These are phyloP conservation scores for Arthrobotrys sinensis DNA, from an alignment of 2,329 filamentous ascomycete genomes.

Conservation along the genomic window DNA sequence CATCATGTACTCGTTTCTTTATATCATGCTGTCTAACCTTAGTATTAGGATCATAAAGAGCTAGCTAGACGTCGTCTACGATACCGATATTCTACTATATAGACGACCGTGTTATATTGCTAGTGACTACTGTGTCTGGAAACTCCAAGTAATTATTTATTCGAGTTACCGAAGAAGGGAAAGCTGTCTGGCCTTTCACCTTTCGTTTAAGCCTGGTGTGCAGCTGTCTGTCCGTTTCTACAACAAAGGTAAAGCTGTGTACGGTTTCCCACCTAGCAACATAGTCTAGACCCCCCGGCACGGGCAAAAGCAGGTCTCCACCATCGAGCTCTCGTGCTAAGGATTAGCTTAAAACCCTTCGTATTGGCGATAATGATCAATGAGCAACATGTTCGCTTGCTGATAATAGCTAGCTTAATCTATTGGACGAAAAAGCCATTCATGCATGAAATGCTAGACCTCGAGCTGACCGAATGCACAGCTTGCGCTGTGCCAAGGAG, in stretches of 20 bases:
- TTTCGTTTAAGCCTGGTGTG: slow-evolving; percentile 24
- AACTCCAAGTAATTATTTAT: slow-evolving; percentile 54
- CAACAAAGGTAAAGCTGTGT: slow-evolving; percentile 18
- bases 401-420: slow-evolving; percentile 32
- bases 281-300: slow-evolving; percentile 23
- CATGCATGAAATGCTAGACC: slow-evolving; percentile 33
- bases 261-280: slow-evolving; percentile 18
- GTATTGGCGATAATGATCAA: slow-evolving; percentile 29
- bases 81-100: slow-evolving; percentile 48
- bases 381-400: slow-evolving; percentile 32
- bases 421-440: slow-evolving; percentile 25
- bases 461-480: slow-evolving; percentile 37
- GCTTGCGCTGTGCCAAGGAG: slow-evolving; percentile 41
- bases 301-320: not conserved
- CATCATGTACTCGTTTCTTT: slow-evolving; percentile 10
- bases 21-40: slow-evolving; percentile 29
- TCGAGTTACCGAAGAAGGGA: slow-evolving; percentile 50
- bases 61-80: slow-evolving; percentile 52
- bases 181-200: slow-evolving; percentile 5
- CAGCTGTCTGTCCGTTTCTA: slow-evolving; percentile 22
- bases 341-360: slow-evolving; percentile 8
- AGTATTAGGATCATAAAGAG: slow-evolving; percentile 13
- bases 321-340: slow-evolving; percentile 18
- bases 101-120: slow-evolving; percentile 34
- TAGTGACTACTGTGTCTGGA: slow-evolving; percentile 41